Conservation (phyloP, 1,139 yeast genomes). For the Pneumocystis jirovecii region DNA sequence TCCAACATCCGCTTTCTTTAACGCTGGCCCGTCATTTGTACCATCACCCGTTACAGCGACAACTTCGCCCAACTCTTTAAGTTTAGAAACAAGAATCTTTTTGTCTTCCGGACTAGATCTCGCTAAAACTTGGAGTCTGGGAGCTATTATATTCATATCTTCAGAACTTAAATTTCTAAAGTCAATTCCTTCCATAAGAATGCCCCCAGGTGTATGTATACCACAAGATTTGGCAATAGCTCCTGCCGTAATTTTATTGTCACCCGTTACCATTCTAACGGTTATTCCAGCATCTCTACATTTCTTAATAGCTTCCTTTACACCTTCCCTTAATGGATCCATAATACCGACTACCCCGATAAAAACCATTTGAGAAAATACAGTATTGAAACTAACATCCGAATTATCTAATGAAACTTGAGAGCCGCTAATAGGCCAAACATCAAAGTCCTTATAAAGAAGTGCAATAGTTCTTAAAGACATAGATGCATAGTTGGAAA, state of each 20-base stretch:
- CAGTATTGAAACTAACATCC: slow-evolving; percentile 3
- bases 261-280: slow-evolving; percentile 33
- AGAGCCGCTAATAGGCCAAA: slow-evolving; percentile 54
- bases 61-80: slow-evolving; percentile 37
- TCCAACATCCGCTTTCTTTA: slow-evolving; percentile 71
- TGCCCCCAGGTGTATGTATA: slow-evolving; percentile 32
- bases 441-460: slow-evolving; percentile 56
- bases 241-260: slow-evolving; percentile 37
- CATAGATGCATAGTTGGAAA: slow-evolving; percentile 51
- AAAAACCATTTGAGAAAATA: slow-evolving; percentile 19
- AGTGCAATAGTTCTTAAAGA: slow-evolving; percentile 78
- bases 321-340: slow-evolving; percentile 38
- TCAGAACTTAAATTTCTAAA: slow-evolving; percentile 51
- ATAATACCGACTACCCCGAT: slow-evolving; percentile 36
- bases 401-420: slow-evolving; percentile 20
- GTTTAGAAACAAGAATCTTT: slow-evolving; percentile 34
- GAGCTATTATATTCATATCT: slow-evolving; percentile 54
- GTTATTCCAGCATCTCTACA: slow-evolving; percentile 37
- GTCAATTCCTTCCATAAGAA: slow-evolving; percentile 85
- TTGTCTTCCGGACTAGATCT: slow-evolving; percentile 45
- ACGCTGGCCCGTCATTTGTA: slow-evolving; percentile 69
- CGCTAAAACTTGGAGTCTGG: slow-evolving; percentile 43
- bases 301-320: slow-evolving; percentile 28
- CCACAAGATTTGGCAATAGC: slow-evolving; percentile 37
- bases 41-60: slow-evolving; percentile 78